Conservation (phyloP, 2,329 filamentous ascomycete genomes). For the Exophiala phaeomuriformis region DNA sequence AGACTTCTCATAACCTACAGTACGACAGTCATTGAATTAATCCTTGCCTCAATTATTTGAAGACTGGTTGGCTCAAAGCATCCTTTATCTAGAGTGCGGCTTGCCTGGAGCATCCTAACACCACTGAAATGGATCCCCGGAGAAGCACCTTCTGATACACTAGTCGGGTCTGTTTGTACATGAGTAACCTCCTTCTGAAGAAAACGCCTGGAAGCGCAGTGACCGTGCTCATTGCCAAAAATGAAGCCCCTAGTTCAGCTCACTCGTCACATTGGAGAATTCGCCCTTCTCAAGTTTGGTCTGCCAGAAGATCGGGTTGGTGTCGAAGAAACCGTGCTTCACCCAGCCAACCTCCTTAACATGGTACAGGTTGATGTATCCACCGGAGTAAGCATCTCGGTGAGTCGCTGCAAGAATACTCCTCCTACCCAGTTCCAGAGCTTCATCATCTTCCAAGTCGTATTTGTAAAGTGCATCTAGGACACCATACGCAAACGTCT, state of each 20-base stretch:
- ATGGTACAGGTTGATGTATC: constrained; percentile 97
- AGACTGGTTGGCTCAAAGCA: background rate
- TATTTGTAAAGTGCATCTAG: constrained; percentile 92
- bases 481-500: constrained; percentile 98
- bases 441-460: constrained; percentile 78
- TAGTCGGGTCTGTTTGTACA: constrained; percentile 17
- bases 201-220: constrained; percentile 3
- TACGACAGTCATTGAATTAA: too few species aligned
- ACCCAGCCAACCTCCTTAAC: constrained; percentile 99
- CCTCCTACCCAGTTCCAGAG: constrained; percentile 79
- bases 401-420: constrained; percentile 96
- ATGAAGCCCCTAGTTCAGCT: constrained; percentile 10
- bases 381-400: constrained; percentile 96
- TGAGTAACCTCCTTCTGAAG: background rate
- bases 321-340: constrained; percentile 96
- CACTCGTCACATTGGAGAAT: constrained; percentile 79
- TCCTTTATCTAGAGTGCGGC: too few species aligned
- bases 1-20: too few species aligned
- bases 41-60: background rate
- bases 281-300: constrained; percentile 98
- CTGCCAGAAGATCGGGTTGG: constrained; percentile 99
- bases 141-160: constrained; percentile 11
- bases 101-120: background rate
- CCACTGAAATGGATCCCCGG: constrained; percentile 7
- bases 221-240: background rate